Evolutionary conservation across 805 yeast genomes (phyloP).

Genomic region (Vanderwaltozyma verrucispora): DNA sequence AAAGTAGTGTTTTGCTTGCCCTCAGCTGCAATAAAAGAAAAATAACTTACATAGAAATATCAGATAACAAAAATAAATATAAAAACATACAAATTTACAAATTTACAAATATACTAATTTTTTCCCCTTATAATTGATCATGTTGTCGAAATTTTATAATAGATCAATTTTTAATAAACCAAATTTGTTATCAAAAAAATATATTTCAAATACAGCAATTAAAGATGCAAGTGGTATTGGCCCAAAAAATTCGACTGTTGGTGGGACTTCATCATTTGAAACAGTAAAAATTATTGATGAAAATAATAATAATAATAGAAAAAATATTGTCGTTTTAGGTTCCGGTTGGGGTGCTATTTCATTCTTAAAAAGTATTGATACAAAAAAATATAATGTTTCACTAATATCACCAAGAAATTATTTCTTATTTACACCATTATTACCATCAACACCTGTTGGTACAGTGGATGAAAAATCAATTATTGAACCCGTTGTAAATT

Average conservation of each 20-base stretch:
- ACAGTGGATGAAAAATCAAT: slow-evolving; percentile 84
- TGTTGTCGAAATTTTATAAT: neutral
- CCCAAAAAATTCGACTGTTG: slow-evolving; percentile 15
- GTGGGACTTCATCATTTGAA: slow-evolving; percentile 31
- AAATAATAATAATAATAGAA: slow-evolving; percentile 24
- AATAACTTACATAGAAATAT: no score
- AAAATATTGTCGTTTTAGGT: slow-evolving; percentile 55
- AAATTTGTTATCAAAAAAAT: neutral
- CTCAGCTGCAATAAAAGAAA: no score
- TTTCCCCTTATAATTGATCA: neutral
- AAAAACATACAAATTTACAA: no score
- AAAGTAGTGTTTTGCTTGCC: no score
- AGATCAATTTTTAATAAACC: neutral
- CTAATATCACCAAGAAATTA: slow-evolving; percentile 89
- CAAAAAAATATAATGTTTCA: slow-evolving; percentile 79
- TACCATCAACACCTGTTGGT: slow-evolving; percentile 92
- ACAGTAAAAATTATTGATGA: slow-evolving; percentile 31
- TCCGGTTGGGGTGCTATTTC: slow-evolving; percentile 96
- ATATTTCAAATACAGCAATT: slow-evolving; percentile 1
- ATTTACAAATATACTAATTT: neutral
- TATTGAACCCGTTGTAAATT: slow-evolving; percentile 85
- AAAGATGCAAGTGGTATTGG: slow-evolving; percentile 4
- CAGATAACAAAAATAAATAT: no score
- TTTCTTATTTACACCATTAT: slow-evolving; percentile 84
- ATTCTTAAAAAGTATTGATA: slow-evolving; percentile 72